phyloP scores from a whole-genome alignment of 306 rosid species.

The Prunus dulcis region DNA sequence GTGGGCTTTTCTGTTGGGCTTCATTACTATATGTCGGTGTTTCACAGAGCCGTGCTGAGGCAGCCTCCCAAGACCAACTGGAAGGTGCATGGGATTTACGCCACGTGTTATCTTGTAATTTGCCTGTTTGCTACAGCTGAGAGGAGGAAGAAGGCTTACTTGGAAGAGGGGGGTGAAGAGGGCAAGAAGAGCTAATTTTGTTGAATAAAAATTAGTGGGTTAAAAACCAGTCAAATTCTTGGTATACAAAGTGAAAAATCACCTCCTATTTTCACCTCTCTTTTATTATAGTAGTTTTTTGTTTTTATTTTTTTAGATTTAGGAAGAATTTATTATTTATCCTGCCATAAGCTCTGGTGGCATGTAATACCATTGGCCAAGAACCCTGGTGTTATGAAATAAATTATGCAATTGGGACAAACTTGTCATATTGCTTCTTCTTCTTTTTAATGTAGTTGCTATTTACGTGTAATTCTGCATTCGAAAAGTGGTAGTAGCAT shows the following conservation, averaged over 20 bases:
- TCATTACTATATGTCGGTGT: slow-evolving; percentile 88
- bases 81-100: slow-evolving; percentile 82
- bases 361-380: slow-evolving; percentile 18
- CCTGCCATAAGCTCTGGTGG: neutral
- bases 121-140: slow-evolving; percentile 55
- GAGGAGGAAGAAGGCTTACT: slow-evolving; percentile 72
- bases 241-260: slow-evolving; percentile 9
- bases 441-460: neutral
- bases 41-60: slow-evolving; percentile 62
- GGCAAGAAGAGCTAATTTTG: slow-evolving; percentile 58
- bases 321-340: neutral
- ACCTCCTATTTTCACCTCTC: neutral
- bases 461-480: neutral
- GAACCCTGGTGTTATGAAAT: slow-evolving; percentile 5
- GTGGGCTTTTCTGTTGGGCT: slow-evolving; percentile 76
- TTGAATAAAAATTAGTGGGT: neutral
- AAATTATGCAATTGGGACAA: slow-evolving; percentile 3
- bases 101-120: slow-evolving; percentile 65
- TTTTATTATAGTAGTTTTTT: neutral
- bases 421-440: neutral
- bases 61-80: slow-evolving; percentile 86
- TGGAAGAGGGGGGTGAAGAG: slow-evolving; percentile 84
- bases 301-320: neutral
- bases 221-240: slow-evolving; percentile 14
- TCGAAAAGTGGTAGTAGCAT: no score